phyloP scores from a whole-genome alignment of 163 green algal species.

The Scenedesmus sp. region DNA sequence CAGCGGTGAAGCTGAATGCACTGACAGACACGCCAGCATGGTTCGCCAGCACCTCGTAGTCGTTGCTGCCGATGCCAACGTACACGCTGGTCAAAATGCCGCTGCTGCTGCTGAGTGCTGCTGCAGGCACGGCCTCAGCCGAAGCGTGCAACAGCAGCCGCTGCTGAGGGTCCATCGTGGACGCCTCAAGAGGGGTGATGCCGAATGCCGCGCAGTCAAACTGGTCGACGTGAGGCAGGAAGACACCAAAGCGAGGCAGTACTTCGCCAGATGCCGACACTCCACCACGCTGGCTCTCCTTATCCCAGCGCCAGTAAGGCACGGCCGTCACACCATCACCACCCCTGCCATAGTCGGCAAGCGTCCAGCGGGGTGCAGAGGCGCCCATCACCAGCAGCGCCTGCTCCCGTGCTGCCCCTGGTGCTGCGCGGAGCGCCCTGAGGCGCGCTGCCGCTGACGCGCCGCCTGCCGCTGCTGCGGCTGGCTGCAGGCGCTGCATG shows the following conservation, averaged over 20 bases:
- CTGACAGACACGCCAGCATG: conserved; percentile 59
- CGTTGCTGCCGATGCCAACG: conserved; percentile 51
- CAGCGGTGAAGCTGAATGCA: conserved; percentile 77
- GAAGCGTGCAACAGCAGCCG: conserved; percentile 77
- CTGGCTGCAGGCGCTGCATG: background rate
- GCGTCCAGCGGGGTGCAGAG: background rate
- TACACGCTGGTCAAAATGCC: conserved; percentile 10
- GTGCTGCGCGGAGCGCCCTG: background rate
- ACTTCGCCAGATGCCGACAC: background rate
- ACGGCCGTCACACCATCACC: conserved; percentile 36
- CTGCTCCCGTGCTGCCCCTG: background rate
- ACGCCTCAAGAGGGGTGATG: conserved; percentile 74
- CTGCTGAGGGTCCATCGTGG: conserved; percentile 91
- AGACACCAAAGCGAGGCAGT: conserved; percentile 34
- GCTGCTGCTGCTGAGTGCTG: conserved; percentile 6
- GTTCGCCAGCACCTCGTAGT: conserved; percentile 67
- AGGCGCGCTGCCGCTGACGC: background rate
- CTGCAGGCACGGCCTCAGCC: conserved; percentile 41
- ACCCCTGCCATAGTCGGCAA: conserved; percentile 2
- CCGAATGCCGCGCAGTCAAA: conserved; percentile 85
- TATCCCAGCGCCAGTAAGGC: conserved; percentile 67
- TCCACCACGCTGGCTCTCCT: background rate
- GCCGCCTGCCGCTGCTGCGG: background rate
- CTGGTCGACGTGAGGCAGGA: conserved; percentile 56
- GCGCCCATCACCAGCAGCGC: background rate